Conservation (phyloP, 2,329 filamentous ascomycete genomes). For the Coniella vitis region DNA sequence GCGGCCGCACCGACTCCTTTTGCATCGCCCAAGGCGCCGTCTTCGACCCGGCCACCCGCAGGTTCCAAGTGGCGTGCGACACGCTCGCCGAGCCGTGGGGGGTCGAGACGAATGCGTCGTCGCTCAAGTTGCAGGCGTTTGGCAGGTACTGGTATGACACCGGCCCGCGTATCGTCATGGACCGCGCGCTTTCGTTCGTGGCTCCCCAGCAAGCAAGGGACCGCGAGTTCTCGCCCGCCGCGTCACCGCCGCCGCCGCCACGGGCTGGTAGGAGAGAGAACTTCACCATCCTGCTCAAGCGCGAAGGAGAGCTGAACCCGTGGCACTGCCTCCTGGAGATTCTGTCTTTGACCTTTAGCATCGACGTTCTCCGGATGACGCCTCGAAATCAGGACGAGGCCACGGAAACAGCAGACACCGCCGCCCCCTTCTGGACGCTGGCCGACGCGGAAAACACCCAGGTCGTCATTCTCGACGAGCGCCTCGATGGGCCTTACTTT, state of each 20-base stretch:
- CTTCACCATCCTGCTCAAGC: slow-evolving; percentile 23
- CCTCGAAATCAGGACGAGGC: slow-evolving; percentile 1
- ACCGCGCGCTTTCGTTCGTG: neutral
- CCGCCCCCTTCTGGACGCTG: slow-evolving; percentile 8
- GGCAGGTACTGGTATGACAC: slow-evolving; percentile 9
- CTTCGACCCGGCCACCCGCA: neutral
- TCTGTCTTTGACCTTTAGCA: slow-evolving; percentile 21
- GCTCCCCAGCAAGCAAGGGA: neutral
- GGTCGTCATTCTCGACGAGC: slow-evolving; percentile 22
- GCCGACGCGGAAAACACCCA: slow-evolving; percentile 18
- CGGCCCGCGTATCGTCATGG: neutral
- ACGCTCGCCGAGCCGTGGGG: neutral
- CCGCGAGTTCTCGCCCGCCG: neutral
- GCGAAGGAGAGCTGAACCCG: slow-evolving; percentile 21
- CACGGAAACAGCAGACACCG: neutral
- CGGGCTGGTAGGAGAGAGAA: neutral
- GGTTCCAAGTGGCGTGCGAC: slow-evolving; percentile 6
- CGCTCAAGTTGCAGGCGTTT: neutral
- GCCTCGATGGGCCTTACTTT: slow-evolving; percentile 22
- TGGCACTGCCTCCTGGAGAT: slow-evolving; percentile 26
- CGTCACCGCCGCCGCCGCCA: too few relatives aligned
- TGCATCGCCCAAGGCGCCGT: slow-evolving; percentile 1
- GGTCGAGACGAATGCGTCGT: neutral
- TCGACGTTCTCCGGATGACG: slow-evolving; percentile 24
- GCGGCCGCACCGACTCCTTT: slow-evolving; percentile 2